Base-by-base conservation (phyloP, 306 rosid species). In the Sicyos edulis region DNA sequence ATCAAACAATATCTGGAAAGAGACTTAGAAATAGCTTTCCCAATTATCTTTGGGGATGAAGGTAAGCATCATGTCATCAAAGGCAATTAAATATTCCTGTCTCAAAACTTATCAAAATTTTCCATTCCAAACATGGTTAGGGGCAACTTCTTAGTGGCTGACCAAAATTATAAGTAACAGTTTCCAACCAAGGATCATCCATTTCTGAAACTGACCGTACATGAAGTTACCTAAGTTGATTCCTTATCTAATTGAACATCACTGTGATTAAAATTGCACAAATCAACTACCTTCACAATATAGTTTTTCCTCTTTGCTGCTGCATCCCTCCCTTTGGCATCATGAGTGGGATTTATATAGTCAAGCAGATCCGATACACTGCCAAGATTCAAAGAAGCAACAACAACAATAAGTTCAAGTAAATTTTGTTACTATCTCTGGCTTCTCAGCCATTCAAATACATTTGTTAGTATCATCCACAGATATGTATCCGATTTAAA, bases 321-420 rank as follows among this genome's bases (percentile, higher is more conserved):
- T 10, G 73, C 84, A 79, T 88, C 92, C 78, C 90, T 86, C 60
- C 89, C 98, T 80, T 86, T 86, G 69, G 85, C 82, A 78, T 83
- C 90, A 40, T 93, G 85, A 80, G 76, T 83, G 55, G 97, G 98
- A 82, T 81, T 90, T 57, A 93, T 93, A 82, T 93, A 93, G 85
- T 93, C 98, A 50, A 93, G 98, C 85, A 93, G 84, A 81, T 93
- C 98, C 6, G 98, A 93, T 63, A 93, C 98, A 73, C 98, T 93
- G 88, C 76, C 75, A 84, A 72, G 71, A 77, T 78, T 72, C 17
- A 42, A 6, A 59, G 71, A 9, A 45, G 56, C 62, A 69, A 72
- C 57, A 51, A 67, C 49, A 56, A 61, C 44, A 40, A 72, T 26
- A 56, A 65, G 32, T 3, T 50, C 17, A 1, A 12, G 51, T 24